Evolutionary conservation across 305 asterid species (phyloP).

Genomic region (Nicotiana rustica): DNA sequence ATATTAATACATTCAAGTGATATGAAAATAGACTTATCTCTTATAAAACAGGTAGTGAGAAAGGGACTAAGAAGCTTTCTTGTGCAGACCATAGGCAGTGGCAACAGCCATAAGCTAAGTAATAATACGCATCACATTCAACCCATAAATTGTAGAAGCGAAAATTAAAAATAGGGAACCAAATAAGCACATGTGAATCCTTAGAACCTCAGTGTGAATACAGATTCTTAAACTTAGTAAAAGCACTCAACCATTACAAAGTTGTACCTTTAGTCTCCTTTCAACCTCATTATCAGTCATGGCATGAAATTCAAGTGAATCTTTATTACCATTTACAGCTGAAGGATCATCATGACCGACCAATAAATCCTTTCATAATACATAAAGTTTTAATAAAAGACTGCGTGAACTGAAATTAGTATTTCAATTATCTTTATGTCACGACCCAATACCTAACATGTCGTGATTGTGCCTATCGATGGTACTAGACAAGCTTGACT

Average conservation of each 20-base stretch:
- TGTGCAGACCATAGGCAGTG: too few species aligned
- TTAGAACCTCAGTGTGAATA: conserved; percentile 20
- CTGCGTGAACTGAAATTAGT: too few species aligned
- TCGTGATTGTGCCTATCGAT: too few species aligned
- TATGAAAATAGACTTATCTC: too few species aligned
- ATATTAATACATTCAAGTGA: too few species aligned
- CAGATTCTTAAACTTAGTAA: neutral
- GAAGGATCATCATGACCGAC: conserved; percentile 75
- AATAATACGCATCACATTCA: too few species aligned
- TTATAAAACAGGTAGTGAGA: too few species aligned
- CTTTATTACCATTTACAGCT: conserved; percentile 70
- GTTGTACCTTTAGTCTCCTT: conserved; percentile 83
- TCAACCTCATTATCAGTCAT: conserved; percentile 88
- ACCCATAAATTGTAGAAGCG: neutral
- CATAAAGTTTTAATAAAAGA: neutral
- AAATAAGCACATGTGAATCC: conserved; percentile 22
- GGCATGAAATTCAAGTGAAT: conserved; percentile 77
- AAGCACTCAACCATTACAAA: conserved; percentile 39
- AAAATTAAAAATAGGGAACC: conserved; percentile 33
- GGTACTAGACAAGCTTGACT: too few species aligned
- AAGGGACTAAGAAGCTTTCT: too few species aligned
- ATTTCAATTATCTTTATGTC: neutral
- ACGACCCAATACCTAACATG: too few species aligned
- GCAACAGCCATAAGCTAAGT: too few species aligned
- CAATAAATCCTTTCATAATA: conserved; percentile 30